Evolutionary conservation across 345 rosid genomes (phyloP), one percentile per base, ranked within the genome.

Genomic region (Microthlaspi erraticum): DNA sequence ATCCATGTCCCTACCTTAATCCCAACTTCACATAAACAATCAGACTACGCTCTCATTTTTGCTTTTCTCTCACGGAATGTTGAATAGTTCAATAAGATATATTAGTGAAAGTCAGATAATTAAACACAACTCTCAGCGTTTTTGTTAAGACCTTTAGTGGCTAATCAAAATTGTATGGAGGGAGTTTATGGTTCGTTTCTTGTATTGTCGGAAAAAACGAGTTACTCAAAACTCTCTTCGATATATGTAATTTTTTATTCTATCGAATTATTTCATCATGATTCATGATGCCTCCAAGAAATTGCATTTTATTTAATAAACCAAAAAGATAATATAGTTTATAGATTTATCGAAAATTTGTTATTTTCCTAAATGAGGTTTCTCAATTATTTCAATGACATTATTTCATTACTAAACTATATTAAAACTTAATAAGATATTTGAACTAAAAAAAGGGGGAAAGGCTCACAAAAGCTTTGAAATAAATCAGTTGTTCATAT

Each of bases 341-440:
- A 74, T 42, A 48, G 5, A 49, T 66, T 31, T 66, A 55, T 58
- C 37, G 34, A 20, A 20, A 33, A 66, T 57, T 74, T 66, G 46
- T 59, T 59, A 74, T 66, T 74, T 74, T 66, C 55, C 41, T 9
- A 41, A 73, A 74, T 51, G 38, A 59, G 6, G 10, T 42, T 74
- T 74, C 68, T 66, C 78, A 60, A 67, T 67, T 74, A 74, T 74
- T 65, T 65, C 68, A 42, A 10, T 6, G 62, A 16, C 66, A 74
- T 66, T 66, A 66, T 74, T 59, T 34, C 42, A 38, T 58, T 59
- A 12, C 11, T 20, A 67, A 51, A 67, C 4, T 50, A 66, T 66
- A 44, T 66, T 23, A 33, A 31, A 56, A 65, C 55, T 42, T 74
- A 68, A 66, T 60, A 51, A 42, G 72, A 66, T 23, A 23, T 66